Base-by-base conservation (phyloP, 768 basidiomycete genomes). In the Rickenella mellea region DNA sequence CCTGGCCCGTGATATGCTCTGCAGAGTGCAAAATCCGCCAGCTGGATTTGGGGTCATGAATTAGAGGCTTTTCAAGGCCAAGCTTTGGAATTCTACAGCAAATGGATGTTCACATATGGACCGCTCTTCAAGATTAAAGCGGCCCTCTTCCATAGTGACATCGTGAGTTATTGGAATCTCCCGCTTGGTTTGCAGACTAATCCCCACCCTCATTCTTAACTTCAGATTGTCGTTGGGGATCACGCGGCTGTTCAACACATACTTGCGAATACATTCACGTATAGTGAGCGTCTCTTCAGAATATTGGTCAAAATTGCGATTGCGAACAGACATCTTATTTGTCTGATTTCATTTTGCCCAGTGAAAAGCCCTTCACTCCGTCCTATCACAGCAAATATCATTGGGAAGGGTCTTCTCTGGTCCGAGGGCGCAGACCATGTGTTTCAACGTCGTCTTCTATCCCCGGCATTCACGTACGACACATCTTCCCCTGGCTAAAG, bases 1-100 rank as follows among this genome's bases (percentile, higher is more conserved):
- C n/a, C n/a, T n/a, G n/a, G n/a, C n/a, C n/a, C n/a, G n/a, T n/a
- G n/a, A n/a, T n/a, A n/a, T n/a, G n/a, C n/a, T n/a, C n/a, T n/a
- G n/a, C n/a, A n/a, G n/a, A n/a, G n/a, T n/a, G n/a, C 38, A 37
- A 35, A 37, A 8, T 8, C 44, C 39, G 47, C 51, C 8, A 48
- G 45, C 31, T 52, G 47, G 50, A 40, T 62, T 41, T 65, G 61
- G 62, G 65, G 65, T 5, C 65, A 67, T 45, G 65, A 67, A 47
- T 53, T 59, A 24, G 44, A 51, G 15, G 56, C 56, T 7, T 62
- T 59, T 46, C 50, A 64, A 28, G 59, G 60, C 26, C 52, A 62
- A 31, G 56, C 59, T 20, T 53, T 51, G 33, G 55, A 59, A 39
- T 58, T 59, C 53, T 62, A 62, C 50, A 53, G 51, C 1, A 46